phyloP scores from a whole-genome alignment of 2,329 filamentous ascomycete species.

The Monosporascus sp. region DNA sequence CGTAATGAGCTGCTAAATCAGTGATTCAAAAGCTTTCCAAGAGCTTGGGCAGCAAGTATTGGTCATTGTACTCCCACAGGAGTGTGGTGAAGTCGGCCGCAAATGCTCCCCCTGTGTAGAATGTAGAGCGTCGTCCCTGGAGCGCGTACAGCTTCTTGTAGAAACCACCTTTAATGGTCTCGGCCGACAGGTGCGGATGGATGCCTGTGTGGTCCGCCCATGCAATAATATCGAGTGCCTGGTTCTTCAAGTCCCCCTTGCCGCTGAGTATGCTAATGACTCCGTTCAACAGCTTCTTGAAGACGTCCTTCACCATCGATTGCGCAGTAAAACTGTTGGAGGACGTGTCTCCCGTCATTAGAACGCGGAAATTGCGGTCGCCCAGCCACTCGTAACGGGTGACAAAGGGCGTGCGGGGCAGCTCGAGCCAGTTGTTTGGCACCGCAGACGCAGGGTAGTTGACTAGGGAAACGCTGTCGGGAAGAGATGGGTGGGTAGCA shows the following conservation, averaged over 20 bases:
- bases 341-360: slow-evolving; percentile 18
- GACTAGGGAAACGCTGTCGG: slow-evolving; percentile 17
- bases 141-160: slow-evolving; percentile 30
- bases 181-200: slow-evolving; percentile 23
- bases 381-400: slow-evolving; percentile 23
- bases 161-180: slow-evolving; percentile 28
- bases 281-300: slow-evolving; percentile 27
- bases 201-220: slow-evolving; percentile 27
- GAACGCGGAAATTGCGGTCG: slow-evolving; percentile 17
- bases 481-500: slow-evolving; percentile 25
- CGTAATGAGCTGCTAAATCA: no score
- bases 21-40: slow-evolving; percentile 4
- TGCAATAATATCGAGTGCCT: slow-evolving; percentile 12
- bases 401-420: slow-evolving; percentile 21
- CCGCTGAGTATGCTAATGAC: slow-evolving; percentile 33
- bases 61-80: slow-evolving; percentile 28
- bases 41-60: slow-evolving; percentile 21
- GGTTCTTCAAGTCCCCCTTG: slow-evolving; percentile 11
- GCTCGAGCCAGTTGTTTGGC: slow-evolving; percentile 20
- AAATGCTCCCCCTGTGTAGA: slow-evolving; percentile 32
- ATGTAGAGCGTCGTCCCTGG: slow-evolving; percentile 34
- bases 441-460: slow-evolving; percentile 22
- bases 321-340: slow-evolving; percentile 17
- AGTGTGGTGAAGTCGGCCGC: slow-evolving; percentile 25
- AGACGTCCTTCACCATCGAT: slow-evolving; percentile 14